Evolutionary conservation across 495 filamentous ascomycete genomes (phyloP).

Genomic region (Saxophila tyrrhenica): DNA sequence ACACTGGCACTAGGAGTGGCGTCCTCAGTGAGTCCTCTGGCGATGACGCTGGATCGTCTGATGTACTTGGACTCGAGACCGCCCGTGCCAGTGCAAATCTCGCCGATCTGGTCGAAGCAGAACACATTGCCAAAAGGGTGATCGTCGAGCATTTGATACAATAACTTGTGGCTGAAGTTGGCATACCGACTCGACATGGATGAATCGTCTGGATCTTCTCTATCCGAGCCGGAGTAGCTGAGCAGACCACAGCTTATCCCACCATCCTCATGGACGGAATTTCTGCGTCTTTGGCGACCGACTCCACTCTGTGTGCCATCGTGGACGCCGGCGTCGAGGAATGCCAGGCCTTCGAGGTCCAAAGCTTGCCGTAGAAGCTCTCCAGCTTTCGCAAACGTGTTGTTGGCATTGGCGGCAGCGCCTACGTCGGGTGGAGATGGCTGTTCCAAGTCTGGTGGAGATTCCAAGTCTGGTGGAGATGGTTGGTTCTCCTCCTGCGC

Average conservation of each 20-base stretch:
- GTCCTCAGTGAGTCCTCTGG: not conserved
- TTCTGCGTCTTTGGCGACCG: not conserved
- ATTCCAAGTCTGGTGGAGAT: too few relatives aligned
- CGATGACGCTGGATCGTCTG: not conserved
- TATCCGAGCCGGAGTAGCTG: not conserved
- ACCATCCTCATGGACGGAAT: not conserved
- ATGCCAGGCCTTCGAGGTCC: slow-evolving; percentile 42
- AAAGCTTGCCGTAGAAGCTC: slow-evolving; percentile 47
- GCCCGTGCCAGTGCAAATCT: too few relatives aligned
- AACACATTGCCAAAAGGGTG: not conserved
- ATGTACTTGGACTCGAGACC: too few relatives aligned
- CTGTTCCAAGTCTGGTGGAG: not conserved
- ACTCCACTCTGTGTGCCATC: not conserved
- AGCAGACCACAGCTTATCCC: not conserved
- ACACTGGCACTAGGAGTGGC: not conserved
- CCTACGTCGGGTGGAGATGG: not conserved
- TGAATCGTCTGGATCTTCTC: not conserved
- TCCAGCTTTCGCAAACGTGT: slow-evolving; percentile 43
- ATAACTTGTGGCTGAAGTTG: not conserved
- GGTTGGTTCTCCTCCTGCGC: not conserved
- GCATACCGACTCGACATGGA: not conserved
- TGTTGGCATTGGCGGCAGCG: not conserved
- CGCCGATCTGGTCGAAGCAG: too few relatives aligned
- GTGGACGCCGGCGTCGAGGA: slow-evolving; percentile 22
- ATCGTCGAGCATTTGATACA: not conserved